A percentile compares a stretch with the other conserved stretches of the same genome.
Conservation (phyloP, 805 yeast species). For the Yarrowia osloensis region DNA sequence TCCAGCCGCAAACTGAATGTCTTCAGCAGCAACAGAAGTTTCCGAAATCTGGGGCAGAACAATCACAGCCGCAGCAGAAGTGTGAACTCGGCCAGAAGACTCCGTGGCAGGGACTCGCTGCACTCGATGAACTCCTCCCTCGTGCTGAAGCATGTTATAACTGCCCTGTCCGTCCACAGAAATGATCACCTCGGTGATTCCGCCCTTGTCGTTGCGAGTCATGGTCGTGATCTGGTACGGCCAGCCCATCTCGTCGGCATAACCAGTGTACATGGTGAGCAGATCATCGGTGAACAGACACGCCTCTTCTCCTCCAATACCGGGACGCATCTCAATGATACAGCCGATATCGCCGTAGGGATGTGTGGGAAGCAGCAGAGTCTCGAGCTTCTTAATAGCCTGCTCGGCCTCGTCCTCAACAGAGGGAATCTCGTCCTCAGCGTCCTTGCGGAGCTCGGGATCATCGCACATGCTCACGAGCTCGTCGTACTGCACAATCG, state of each 20-base stretch:
- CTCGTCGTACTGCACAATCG: constrained; percentile 43
- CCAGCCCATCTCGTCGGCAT: constrained; percentile 70
- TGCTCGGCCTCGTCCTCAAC: constrained; percentile 50
- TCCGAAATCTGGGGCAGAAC: constrained; percentile 76
- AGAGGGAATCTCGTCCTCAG: constrained; percentile 57
- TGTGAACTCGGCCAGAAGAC: constrained; percentile 89
- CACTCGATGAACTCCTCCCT: constrained; percentile 95
- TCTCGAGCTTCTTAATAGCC: constrained; percentile 50
- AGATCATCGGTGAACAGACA: constrained; percentile 81
- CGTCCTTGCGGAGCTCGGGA: constrained; percentile 56
- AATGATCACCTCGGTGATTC: constrained; percentile 75
- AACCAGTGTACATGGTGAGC: constrained; percentile 76
- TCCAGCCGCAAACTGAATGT: constrained; percentile 75
- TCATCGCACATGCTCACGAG: constrained; percentile 53
- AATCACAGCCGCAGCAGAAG: constrained; percentile 94
- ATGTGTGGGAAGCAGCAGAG: constrained; percentile 68
- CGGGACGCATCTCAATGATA: constrained; percentile 84
- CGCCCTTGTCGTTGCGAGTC: constrained; percentile 56
- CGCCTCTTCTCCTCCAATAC: constrained; percentile 96
- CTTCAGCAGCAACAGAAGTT: constrained; percentile 52
- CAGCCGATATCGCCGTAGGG: constrained; percentile 76
- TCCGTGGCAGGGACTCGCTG: constrained; percentile 94
- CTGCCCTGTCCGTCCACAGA: constrained; percentile 75
- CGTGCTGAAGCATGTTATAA: constrained; percentile 70
- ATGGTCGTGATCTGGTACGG: constrained; percentile 58